Evolutionary conservation across 164 flowering plant species (phyloP).

Genomic region (grape (Vitis vinifera)): DNA sequence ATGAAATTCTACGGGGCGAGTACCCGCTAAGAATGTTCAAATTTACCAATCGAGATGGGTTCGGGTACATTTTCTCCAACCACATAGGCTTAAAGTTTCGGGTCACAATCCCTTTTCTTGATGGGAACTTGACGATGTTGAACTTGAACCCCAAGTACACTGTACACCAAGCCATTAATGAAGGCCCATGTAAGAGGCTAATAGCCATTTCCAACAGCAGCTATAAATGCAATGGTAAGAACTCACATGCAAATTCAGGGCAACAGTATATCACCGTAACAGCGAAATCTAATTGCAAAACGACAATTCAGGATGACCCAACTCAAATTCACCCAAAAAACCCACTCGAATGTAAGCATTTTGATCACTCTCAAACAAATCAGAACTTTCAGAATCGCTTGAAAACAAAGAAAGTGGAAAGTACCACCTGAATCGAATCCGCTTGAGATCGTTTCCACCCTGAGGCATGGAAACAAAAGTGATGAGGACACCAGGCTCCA

Average conservation of each 20-base stretch:
- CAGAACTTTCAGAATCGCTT: conserved; percentile 11
- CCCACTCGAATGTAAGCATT: background rate
- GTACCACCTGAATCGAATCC: conserved; percentile 88
- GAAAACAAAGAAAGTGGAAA: conserved; percentile 3
- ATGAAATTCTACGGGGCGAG: background rate
- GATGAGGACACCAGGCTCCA: conserved; percentile 94
- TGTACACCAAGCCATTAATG: too few relatives aligned
- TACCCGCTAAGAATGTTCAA: background rate
- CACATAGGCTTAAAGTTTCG: too few relatives aligned
- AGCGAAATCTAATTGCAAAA: background rate
- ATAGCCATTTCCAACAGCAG: too few relatives aligned
- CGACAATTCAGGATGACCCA: background rate
- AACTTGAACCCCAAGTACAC: too few relatives aligned
- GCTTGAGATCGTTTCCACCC: conserved; percentile 91
- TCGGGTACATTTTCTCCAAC: too few relatives aligned
- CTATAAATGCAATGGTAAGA: too few relatives aligned
- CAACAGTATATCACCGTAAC: background rate
- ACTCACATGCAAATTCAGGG: background rate
- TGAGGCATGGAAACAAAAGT: conserved; percentile 80
- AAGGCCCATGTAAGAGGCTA: too few relatives aligned
- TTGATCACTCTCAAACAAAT: conserved; percentile 23
- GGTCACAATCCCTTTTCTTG: too few relatives aligned
- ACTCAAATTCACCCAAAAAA: background rate
- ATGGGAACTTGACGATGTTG: too few relatives aligned
- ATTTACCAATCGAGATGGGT: too few relatives aligned